Evolutionary conservation across 352 stramenopile species (phyloP), one percentile per base, ranked within the genome.

Genomic region (Plasmopara viticola): DNA sequence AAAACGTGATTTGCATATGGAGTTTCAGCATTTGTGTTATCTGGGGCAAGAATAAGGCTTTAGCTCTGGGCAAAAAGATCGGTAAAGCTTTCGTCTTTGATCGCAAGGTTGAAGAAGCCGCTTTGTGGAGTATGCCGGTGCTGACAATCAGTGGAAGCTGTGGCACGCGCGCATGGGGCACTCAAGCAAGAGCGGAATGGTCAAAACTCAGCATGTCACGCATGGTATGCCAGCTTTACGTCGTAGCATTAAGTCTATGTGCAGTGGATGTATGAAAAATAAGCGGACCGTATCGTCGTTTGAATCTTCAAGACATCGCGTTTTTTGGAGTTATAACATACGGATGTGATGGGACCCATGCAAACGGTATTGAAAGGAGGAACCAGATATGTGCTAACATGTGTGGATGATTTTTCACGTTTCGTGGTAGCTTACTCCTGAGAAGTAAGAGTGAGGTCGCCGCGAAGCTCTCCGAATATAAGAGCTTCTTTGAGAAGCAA

Each of bases 101-200:
- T 33, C 58, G 29, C 2, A 25, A 70, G 17, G 5, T 53, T 8
- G 46, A 59, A 0, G 13, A 35, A 30, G 56, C 52, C 33, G 55
- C 10, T 43, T 40, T 29, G 41, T 25, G 49, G 0, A 65, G n/a
- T 51, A 65, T 51, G 0, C 28, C 0, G 41, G 18, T 2, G 31
- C 7, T 37, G 7, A 37, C 12, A 7, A 12, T 7, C 7, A 64
- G 57, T 60, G 48, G 57, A 48, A 66, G 48, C 9, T 67, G 2
- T 66, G 46, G 35, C 57, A 66, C 7, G 58, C 58, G 9, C 48
- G 53, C 2, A 53, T 66, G 31, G 53, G 52, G 0, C 58, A 62
- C 25, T 30, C 46, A 4, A 62, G 45, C 35, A 3, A 51, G 31
- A 34, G 53, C 20, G 34, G 30, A 7, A 29, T 57, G 30, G 10